These are phyloP conservation scores for Backusella tuberculispora DNA, from an alignment of 192 early-diverging fungal species.

Conservation along the genomic window DNA sequence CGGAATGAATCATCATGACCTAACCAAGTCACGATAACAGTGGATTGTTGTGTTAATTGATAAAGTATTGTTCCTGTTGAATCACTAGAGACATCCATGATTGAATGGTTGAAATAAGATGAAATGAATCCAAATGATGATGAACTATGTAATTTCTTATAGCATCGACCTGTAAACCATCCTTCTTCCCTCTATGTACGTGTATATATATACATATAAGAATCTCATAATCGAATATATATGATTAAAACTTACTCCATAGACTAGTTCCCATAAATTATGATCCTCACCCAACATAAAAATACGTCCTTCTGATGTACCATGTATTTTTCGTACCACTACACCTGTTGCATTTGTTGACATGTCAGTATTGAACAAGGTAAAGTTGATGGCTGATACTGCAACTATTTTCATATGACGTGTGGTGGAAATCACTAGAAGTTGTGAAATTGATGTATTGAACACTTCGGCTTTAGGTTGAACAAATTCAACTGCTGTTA, in stretches of 20 bases:
- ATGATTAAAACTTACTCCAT: conserved; percentile 56
- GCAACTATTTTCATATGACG: conserved; percentile 85
- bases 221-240: neutral
- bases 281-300: conserved; percentile 91
- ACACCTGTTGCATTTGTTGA: conserved; percentile 82
- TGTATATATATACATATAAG: neutral
- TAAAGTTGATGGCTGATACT: conserved; percentile 47
- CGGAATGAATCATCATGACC: conserved; percentile 62
- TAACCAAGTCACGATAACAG: conserved; percentile 69
- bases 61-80: conserved; percentile 71
- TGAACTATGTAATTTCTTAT: conserved; percentile 51
- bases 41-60: conserved; percentile 67
- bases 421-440: conserved; percentile 87
- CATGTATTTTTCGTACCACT: conserved; percentile 77
- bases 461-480: conserved; percentile 80
- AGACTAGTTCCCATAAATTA: conserved; percentile 86
- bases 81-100: conserved; percentile 71
- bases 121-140: neutral
- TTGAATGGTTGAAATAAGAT: conserved; percentile 63
- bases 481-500: conserved; percentile 83
- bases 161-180: conserved; percentile 81
- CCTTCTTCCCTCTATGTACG: conserved; percentile 66
- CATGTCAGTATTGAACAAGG: conserved; percentile 81
- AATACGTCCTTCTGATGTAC: conserved; percentile 80
- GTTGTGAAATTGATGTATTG: conserved; percentile 77